Conservation (phyloP, 148 eudicot species). For the Rhododendron vialii region DNA sequence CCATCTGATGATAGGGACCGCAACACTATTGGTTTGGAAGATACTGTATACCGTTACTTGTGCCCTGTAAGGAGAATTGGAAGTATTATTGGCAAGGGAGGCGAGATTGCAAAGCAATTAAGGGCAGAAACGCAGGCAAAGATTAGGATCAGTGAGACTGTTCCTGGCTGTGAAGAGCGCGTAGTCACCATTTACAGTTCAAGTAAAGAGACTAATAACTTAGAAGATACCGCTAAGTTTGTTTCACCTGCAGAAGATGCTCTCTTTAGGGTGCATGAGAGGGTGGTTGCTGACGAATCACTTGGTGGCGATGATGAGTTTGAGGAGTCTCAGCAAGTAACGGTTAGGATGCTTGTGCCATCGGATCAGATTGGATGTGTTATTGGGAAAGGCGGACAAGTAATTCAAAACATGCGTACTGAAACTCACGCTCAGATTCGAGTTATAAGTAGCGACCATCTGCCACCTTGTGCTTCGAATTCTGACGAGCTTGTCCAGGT, state of each 20-base stretch:
- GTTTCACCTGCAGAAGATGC: conserved; percentile 86
- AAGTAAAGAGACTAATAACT: conserved; percentile 67
- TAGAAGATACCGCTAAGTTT: conserved; percentile 43
- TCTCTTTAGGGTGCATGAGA: conserved; percentile 76
- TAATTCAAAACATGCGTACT: conserved; percentile 69
- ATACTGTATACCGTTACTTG: conserved; percentile 81
- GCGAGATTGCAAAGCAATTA: conserved; percentile 79
- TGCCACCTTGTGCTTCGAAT: conserved; percentile 78
- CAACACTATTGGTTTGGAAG: conserved; percentile 61
- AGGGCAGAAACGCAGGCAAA: conserved; percentile 71
- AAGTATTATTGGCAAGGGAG: conserved; percentile 93
- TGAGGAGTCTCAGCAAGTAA: conserved; percentile 54
- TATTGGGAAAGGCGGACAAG: conserved; percentile 92
- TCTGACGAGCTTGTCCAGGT: conserved; percentile 96
- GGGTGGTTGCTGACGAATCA: conserved; percentile 67
- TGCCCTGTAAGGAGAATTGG: conserved; percentile 86
- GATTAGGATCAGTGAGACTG: conserved; percentile 79
- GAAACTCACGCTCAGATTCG: conserved; percentile 84
- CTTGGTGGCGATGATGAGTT: conserved; percentile 50
- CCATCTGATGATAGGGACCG: conserved; percentile 62
- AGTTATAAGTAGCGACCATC: conserved; percentile 63
- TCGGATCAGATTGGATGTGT: conserved; percentile 96
- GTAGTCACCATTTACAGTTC: conserved; percentile 71
- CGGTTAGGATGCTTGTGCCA: conserved; percentile 72
- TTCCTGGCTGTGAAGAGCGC: conserved; percentile 84